Evolutionary conservation across 306 rosid species (phyloP).

Genomic region (Gastrolobium villosum): DNA sequence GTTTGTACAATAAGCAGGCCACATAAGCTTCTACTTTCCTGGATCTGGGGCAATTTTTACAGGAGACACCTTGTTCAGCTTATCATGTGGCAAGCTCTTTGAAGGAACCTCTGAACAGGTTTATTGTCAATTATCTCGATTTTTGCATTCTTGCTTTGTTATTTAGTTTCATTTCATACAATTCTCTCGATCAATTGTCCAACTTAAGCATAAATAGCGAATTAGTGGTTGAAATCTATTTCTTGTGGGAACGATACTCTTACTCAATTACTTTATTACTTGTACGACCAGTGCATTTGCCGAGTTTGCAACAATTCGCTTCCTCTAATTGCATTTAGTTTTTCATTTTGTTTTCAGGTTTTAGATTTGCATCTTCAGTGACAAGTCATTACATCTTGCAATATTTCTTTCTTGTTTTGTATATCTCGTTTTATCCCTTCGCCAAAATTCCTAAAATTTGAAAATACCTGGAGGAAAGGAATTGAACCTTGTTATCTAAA

Average conservation of each 20-base stretch:
- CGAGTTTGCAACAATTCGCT: too few species aligned
- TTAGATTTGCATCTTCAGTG: slow-evolving; percentile 31
- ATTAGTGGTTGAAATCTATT: too few species aligned
- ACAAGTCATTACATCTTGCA: slow-evolving; percentile 13
- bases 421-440: slow-evolving; percentile 20
- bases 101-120: slow-evolving; percentile 98
- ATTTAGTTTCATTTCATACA: too few species aligned
- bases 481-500: slow-evolving; percentile 18
- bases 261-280: too few species aligned
- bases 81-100: slow-evolving; percentile 94
- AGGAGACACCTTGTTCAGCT: slow-evolving; percentile 95
- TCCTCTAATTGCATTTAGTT: slow-evolving; percentile 11
- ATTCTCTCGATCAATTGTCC: too few species aligned
- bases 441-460: slow-evolving; percentile 20
- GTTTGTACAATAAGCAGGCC: slow-evolving; percentile 66
- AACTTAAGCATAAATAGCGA: too few species aligned
- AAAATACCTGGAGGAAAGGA: slow-evolving; percentile 32
- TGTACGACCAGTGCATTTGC: too few species aligned
- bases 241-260: too few species aligned
- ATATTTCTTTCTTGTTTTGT: slow-evolving; percentile 29
- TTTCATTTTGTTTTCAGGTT: slow-evolving; percentile 34
- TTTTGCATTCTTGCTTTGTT: too few species aligned
- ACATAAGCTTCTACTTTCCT: slow-evolving; percentile 93
- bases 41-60: slow-evolving; percentile 88
- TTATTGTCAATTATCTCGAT: slow-evolving; percentile 8